Percentiles rank a stretch among this genome's conserved stretches.
phyloP scores from a whole-genome alignment of 768 basidiomycete species.

The Suillus occidentalis region DNA sequence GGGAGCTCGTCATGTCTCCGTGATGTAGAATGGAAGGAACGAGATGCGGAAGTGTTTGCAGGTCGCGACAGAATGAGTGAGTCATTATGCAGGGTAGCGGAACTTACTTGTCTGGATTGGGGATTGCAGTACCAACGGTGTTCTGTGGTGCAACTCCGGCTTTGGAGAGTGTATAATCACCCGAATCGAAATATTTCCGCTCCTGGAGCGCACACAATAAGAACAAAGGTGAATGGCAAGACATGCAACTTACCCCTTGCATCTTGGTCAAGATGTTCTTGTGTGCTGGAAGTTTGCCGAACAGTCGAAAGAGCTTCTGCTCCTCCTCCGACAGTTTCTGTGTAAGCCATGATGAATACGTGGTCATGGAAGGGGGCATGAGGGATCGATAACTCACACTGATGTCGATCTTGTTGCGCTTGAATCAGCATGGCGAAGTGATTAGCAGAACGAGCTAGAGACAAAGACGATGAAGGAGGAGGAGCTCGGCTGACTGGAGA shows the following conservation, averaged over 20 bases:
- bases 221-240: not conserved
- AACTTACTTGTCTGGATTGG: conserved; percentile 94
- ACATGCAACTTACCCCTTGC: conserved; percentile 70
- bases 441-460: conserved; percentile 9
- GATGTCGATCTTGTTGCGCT: conserved; percentile 92
- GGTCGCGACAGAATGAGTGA: conserved; percentile 10
- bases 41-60: conserved; percentile 14
- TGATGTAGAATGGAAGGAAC: conserved; percentile 67
- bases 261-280: conserved; percentile 94
- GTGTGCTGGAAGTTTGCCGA: conserved; percentile 91
- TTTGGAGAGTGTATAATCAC: conserved; percentile 96
- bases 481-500: conserved; percentile 20
- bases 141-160: conserved; percentile 89
- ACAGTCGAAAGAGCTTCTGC: conserved; percentile 90
- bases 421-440: conserved; percentile 56
- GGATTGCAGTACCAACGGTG: conserved; percentile 92
- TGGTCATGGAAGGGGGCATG: conserved; percentile 8
- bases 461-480: conserved; percentile 22
- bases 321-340: conserved; percentile 88
- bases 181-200: conserved; percentile 99
- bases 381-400: conserved; percentile 56
- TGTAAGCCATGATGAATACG: conserved; percentile 11
- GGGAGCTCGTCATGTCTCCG: conserved; percentile 63
- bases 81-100: not conserved
- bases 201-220: conserved; percentile 53